Evolutionary conservation across 768 basidiomycete species (phyloP), one percentile per base, ranked within the genome.

Genomic region (Cystoderma amianthinum): DNA sequence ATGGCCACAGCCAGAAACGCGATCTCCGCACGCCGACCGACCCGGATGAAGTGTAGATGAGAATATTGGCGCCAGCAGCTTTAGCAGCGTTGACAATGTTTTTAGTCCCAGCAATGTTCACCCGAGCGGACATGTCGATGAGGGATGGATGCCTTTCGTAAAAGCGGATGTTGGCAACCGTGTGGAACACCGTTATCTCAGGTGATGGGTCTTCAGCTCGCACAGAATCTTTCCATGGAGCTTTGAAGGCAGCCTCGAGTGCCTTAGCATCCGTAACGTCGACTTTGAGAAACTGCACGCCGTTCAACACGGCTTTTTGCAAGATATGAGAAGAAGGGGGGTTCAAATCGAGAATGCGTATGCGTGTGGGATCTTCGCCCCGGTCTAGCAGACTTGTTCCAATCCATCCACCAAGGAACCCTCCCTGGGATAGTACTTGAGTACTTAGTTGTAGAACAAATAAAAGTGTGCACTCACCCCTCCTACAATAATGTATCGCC

Each of bases 381-480:
- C 86, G 76, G 39, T 78, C 65, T 3, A 88, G 44, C 2, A 89
- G 64, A 33, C 84, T 77, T 0, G 76, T 63, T 3, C 81, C 78
- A 25, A 89, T 79, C 86, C 86, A 89, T 5, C 83, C 82, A 10
- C 85, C 85, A 3, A 87, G 58, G 44, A 87, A 86, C 1, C 85
- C 85, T 4, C 78, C 76, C 85, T 86, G 35, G 18, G 11, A 32
- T 11, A 2, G 15, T 13, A 11, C 20, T 15, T 24, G 35, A 20
- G 44, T 17, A 21, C 10, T 18, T 19, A 20, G 6, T 2, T 6
- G 15, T 30, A 6, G 33, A 15, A 23, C 36, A 32, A 19, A 28
- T 7, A 28, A 7, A n/a, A 9, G 42, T 9, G 34, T 20, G 17
- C 33, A 72, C 75, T 46, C 54, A 84, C 83, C 50, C 86, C 85